These are phyloP conservation scores for Neurospora sp. DNA, from an alignment of 2,329 filamentous ascomycete species.

Conservation along the genomic window DNA sequence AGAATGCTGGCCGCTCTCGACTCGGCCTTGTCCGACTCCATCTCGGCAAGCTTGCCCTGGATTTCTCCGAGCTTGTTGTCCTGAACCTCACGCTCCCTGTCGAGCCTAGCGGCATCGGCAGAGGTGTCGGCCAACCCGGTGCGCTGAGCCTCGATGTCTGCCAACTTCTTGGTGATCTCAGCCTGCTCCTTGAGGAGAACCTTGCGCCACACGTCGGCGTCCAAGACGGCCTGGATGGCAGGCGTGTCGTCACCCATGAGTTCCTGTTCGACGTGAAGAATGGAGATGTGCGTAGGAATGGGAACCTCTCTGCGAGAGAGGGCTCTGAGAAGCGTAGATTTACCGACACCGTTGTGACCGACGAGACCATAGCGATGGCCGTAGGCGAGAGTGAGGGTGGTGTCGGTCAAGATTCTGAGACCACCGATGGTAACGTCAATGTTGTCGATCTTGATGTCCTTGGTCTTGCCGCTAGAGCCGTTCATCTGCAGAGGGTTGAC, in stretches of 20 bases:
- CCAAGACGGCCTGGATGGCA: slow-evolving; percentile 86
- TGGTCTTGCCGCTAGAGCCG: slow-evolving; percentile 71
- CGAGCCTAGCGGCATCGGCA: slow-evolving; percentile 73
- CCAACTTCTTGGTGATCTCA: slow-evolving; percentile 69
- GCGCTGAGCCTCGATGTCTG: slow-evolving; percentile 68
- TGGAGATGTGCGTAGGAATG: slow-evolving; percentile 95
- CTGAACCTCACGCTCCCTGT: slow-evolving; percentile 79
- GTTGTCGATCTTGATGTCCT: slow-evolving; percentile 96
- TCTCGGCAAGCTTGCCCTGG: slow-evolving; percentile 85
- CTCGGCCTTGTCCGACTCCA: slow-evolving; percentile 98
- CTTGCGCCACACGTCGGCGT: slow-evolving; percentile 98
- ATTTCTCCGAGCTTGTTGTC: slow-evolving; percentile 88
- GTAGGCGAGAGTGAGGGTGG: slow-evolving; percentile 80
- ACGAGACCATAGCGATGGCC: slow-evolving; percentile 93
- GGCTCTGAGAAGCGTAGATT: slow-evolving; percentile 87
- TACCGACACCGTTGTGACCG: slow-evolving; percentile 98
- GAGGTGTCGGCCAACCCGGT: slow-evolving; percentile 83
- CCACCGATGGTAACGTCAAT: slow-evolving; percentile 92
- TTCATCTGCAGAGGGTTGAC: slow-evolving; percentile 94
- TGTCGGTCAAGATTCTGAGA: slow-evolving; percentile 81
- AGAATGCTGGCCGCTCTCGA: slow-evolving; percentile 91
- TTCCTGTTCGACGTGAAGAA: slow-evolving; percentile 98
- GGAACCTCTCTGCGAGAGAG: slow-evolving; percentile 87
- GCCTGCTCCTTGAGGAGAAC: slow-evolving; percentile 83
- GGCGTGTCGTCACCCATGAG: slow-evolving; percentile 92